Conservation (phyloP, 2,329 filamentous ascomycete genomes). For the Curvularia lunata region DNA sequence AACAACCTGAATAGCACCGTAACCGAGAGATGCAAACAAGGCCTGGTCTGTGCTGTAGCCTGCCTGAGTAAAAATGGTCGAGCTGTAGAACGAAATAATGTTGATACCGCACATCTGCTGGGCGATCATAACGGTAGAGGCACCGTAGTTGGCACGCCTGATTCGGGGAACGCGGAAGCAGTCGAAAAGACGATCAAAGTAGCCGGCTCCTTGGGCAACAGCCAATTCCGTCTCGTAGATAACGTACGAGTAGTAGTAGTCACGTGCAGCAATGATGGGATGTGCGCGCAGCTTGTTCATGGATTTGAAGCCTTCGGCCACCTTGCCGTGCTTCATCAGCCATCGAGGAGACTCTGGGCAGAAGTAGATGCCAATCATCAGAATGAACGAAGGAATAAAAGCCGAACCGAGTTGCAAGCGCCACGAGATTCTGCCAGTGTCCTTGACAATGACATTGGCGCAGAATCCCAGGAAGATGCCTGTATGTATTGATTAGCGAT, state of each 20-base stretch:
- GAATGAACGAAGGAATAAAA: conserved; percentile 49
- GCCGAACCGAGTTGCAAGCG: conserved; percentile 48
- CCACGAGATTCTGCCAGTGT: conserved; percentile 46
- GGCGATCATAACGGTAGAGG: conserved; percentile 51
- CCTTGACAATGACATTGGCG: conserved; percentile 56
- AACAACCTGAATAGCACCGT: conserved; percentile 46
- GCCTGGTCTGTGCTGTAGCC: conserved; percentile 39
- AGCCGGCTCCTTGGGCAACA: conserved; percentile 42
- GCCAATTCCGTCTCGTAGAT: conserved; percentile 47
- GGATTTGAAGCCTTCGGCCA: conserved; percentile 55
- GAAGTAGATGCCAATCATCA: conserved; percentile 45
- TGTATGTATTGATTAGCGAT: conserved; percentile 13
- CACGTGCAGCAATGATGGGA: conserved; percentile 45
- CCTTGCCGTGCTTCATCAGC: conserved; percentile 47
- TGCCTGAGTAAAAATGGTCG: conserved; percentile 67
- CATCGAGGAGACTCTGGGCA: conserved; percentile 51
- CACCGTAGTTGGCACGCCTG: conserved; percentile 48
- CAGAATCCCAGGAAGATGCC: conserved; percentile 57
- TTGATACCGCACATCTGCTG: conserved; percentile 62
- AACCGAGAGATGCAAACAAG: conserved; percentile 47
- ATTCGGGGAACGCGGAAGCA: conserved; percentile 53
- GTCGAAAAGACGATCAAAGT: conserved; percentile 55
- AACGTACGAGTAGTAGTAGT: conserved; percentile 49
- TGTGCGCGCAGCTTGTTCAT: conserved; percentile 53
- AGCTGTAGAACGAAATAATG: conserved; percentile 84